Conservation (phyloP, 257 asterid genomes). For the Lavandula angustifolia region DNA sequence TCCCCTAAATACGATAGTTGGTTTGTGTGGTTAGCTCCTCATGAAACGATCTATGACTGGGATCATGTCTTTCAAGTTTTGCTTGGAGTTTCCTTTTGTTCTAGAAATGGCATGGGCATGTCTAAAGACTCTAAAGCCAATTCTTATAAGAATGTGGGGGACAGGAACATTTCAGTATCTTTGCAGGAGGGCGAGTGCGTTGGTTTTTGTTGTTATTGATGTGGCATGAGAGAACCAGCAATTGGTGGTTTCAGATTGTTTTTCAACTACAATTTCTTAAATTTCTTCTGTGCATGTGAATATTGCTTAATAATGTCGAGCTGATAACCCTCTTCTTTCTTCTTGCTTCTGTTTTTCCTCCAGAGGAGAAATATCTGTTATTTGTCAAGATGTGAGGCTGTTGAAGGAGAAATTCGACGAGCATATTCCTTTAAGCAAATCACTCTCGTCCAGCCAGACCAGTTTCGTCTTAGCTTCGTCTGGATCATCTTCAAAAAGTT, state of each 20-base stretch:
- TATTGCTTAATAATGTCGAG: not conserved
- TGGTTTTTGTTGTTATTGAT: not conserved
- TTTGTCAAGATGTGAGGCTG: slow-evolving; percentile 73
- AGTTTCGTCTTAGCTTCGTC: slow-evolving; percentile 71
- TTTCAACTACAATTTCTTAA: not conserved
- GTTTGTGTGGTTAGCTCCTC: not conserved
- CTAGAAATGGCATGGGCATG: no score
- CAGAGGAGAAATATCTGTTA: slow-evolving; percentile 90
- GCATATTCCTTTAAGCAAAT: slow-evolving; percentile 63
- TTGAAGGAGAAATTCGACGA: slow-evolving; percentile 67
- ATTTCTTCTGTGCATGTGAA: not conserved
- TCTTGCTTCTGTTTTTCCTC: slow-evolving; percentile 14
- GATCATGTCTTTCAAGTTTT: not conserved
- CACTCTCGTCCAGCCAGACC: slow-evolving; percentile 62
- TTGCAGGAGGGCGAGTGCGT: not conserved
- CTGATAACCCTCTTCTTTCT: slow-evolving; percentile 5
- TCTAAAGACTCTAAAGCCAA: no score
- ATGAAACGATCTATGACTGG: no score
- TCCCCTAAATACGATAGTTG: no score
- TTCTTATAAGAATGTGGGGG: no score
- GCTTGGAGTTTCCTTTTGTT: no score
- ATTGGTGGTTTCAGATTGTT: not conserved
- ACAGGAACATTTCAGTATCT: not conserved
- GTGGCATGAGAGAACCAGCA: not conserved
- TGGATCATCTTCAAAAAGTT: slow-evolving; percentile 50